phyloP scores from a whole-genome alignment of 495 filamentous ascomycete genomes.

The Aspergillus asperescens region DNA sequence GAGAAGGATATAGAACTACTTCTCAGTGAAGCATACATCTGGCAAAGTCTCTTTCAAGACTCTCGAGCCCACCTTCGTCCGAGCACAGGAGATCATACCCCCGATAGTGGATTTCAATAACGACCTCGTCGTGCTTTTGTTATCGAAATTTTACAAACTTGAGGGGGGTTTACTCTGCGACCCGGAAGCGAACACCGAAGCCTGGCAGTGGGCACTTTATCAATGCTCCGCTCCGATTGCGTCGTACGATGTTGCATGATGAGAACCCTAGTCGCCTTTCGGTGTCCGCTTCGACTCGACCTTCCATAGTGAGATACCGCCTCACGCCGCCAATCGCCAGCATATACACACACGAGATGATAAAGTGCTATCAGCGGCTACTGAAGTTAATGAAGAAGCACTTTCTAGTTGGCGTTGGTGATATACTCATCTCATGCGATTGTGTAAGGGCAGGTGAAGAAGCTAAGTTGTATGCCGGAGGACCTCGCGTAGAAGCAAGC shows the following conservation, averaged over 20 bases:
- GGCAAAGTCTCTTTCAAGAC: constrained; percentile 88
- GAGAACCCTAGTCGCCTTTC: not conserved
- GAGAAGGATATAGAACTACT: constrained; percentile 97
- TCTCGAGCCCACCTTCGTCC: constrained; percentile 75
- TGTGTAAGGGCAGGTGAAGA: no score
- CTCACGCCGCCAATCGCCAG: no score
- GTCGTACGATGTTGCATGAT: not conserved
- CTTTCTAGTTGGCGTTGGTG: not conserved
- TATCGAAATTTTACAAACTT: not conserved
- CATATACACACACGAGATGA: no score
- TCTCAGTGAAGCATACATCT: constrained; percentile 92
- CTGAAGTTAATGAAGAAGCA: not conserved
- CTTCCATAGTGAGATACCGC: not conserved
- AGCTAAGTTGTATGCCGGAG: not conserved
- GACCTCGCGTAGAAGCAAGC: no score
- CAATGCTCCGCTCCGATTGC: not conserved
- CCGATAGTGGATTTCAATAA: constrained; percentile 42
- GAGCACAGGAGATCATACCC: constrained; percentile 33
- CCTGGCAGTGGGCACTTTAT: not conserved
- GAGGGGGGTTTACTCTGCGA: not conserved
- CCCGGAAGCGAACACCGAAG: not conserved
- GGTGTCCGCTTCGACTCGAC: not conserved
- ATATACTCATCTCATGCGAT: no score
- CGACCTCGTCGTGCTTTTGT: constrained; percentile 25
- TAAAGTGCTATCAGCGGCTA: no score